Evolutionary conservation across 2,329 filamentous ascomycete species (phyloP).

Genomic region (Penicillium sp.): DNA sequence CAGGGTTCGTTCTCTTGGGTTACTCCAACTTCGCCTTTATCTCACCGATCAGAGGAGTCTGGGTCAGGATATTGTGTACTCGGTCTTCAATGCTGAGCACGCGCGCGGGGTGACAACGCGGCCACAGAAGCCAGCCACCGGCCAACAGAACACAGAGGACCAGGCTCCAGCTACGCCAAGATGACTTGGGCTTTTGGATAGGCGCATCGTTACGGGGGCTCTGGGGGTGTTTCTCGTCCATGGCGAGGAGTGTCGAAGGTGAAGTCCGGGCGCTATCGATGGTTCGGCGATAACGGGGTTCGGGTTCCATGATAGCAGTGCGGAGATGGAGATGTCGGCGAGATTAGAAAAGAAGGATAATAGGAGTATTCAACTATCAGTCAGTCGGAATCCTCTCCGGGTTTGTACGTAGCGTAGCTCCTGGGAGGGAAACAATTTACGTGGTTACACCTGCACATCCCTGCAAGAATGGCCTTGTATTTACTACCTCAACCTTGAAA

Average conservation of each 20-base stretch:
- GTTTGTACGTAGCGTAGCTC: too few species aligned
- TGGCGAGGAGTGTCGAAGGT: neutral
- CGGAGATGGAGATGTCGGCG: neutral
- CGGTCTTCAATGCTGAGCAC: slow-evolving; percentile 32
- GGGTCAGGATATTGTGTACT: slow-evolving; percentile 43
- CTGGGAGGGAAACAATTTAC: too few species aligned
- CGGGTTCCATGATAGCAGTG: neutral
- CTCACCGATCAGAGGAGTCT: slow-evolving; percentile 49
- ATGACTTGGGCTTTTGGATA: neutral
- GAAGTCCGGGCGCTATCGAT: neutral
- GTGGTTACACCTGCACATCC: too few species aligned
- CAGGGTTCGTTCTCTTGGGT: neutral
- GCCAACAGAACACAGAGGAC: slow-evolving; percentile 9
- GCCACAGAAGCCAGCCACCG: slow-evolving; percentile 14
- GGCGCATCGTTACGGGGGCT: neutral
- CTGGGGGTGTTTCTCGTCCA: slow-evolving; percentile 1
- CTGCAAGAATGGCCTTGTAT: too few species aligned
- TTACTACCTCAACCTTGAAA: too few species aligned
- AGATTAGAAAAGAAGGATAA: too few species aligned
- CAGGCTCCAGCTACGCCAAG: slow-evolving; percentile 8
- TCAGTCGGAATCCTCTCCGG: neutral
- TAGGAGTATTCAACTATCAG: neutral
- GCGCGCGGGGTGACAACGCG: slow-evolving; percentile 6
- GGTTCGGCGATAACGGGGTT: neutral
- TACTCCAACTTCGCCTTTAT: neutral